Evolutionary conservation across 2,329 filamentous ascomycete genomes (phyloP).

Genomic region (Emergomyces africanus): DNA sequence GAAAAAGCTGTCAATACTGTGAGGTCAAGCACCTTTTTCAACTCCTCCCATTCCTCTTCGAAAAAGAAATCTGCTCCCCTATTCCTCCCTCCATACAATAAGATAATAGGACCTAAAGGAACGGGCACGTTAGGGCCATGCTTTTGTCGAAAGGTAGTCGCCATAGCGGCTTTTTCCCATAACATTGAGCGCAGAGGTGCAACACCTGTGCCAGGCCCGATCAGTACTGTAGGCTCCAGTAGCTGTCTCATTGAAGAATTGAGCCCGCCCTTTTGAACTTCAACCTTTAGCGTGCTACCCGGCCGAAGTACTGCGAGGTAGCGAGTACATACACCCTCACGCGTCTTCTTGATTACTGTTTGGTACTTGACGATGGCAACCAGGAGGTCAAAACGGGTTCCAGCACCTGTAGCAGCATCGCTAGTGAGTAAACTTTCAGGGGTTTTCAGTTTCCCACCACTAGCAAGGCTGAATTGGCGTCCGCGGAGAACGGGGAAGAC

Average conservation of each 20-base stretch:
- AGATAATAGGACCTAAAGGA: conserved; percentile 36
- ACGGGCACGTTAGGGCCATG: conserved; percentile 16
- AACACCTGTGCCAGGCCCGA: conserved; percentile 76
- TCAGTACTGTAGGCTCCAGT: conserved; percentile 53
- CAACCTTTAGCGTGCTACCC: conserved; percentile 48
- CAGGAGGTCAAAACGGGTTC: conserved; percentile 54
- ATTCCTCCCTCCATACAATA: conserved; percentile 82
- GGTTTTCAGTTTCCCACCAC: conserved; percentile 43
- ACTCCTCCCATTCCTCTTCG: conserved; percentile 53
- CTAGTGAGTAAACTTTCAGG: conserved; percentile 4
- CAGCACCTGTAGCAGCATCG: conserved; percentile 14
- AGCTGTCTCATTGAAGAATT: conserved; percentile 36
- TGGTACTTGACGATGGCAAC: conserved; percentile 85
- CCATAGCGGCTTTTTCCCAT: conserved; percentile 50
- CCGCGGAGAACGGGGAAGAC: conserved; percentile 72
- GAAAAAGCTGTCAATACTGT: conserved; percentile 56
- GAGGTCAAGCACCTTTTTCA: conserved; percentile 34
- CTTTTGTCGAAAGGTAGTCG: conserved; percentile 19
- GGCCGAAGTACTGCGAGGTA: conserved; percentile 58
- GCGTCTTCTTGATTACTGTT: conserved; percentile 70
- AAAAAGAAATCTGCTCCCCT: conserved; percentile 69
- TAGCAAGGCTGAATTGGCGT: conserved; percentile 89
- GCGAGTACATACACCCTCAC: conserved; percentile 79
- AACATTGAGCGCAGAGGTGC: conserved; percentile 72
- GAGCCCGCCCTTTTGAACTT: conserved; percentile 41